A percentile compares a stretch with the other conserved stretches of the same genome.
Evolutionary conservation across 2,329 filamentous ascomycete species (phyloP).

Genomic region (Albophoma yamanashiensis): DNA sequence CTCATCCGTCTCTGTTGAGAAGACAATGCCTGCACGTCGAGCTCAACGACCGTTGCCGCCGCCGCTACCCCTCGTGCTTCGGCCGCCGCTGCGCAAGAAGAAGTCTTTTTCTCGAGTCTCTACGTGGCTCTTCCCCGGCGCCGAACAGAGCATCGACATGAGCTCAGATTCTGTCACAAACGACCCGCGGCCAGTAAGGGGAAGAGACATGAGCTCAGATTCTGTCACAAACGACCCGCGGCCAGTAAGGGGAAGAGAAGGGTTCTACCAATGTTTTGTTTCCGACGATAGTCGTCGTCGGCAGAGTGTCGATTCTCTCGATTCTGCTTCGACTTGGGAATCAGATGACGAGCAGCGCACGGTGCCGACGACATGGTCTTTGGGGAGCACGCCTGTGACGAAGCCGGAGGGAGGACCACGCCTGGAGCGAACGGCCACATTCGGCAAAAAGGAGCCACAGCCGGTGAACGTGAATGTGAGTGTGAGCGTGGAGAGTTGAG

Average conservation of each 20-base stretch:
- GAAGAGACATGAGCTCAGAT: conserved; percentile 34
- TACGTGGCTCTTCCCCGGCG: conserved; percentile 42
- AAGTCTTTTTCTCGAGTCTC: conserved; percentile 55
- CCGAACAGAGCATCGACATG: conserved; percentile 25
- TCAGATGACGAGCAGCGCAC: conserved; percentile 33
- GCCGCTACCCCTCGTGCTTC: conserved; percentile 46
- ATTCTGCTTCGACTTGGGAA: conserved; percentile 40
- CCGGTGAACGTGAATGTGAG: conserved; percentile 10
- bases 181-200: conserved; percentile 38
- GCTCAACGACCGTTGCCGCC: conserved; percentile 29
- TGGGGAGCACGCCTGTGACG: conserved; percentile 30
- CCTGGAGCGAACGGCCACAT: conserved; percentile 21
- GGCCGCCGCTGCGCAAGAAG: conserved; percentile 53
- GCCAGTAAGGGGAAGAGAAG: conserved; percentile 39
- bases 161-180: conserved; percentile 44
- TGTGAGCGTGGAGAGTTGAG: conserved; percentile 6
- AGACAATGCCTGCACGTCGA: background rate
- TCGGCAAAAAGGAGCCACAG: conserved; percentile 14
- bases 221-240: conserved; percentile 44
- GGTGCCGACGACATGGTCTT: conserved; percentile 37
- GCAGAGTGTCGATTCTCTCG: conserved; percentile 33
- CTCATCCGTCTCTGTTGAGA: background rate
- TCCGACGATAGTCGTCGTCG: conserved; percentile 17
- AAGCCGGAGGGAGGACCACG: conserved; percentile 29
- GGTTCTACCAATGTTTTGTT: conserved; percentile 48